Base-by-base conservation (phyloP, 1,284 basidiomycete species). In the Pascua guehoae region DNA sequence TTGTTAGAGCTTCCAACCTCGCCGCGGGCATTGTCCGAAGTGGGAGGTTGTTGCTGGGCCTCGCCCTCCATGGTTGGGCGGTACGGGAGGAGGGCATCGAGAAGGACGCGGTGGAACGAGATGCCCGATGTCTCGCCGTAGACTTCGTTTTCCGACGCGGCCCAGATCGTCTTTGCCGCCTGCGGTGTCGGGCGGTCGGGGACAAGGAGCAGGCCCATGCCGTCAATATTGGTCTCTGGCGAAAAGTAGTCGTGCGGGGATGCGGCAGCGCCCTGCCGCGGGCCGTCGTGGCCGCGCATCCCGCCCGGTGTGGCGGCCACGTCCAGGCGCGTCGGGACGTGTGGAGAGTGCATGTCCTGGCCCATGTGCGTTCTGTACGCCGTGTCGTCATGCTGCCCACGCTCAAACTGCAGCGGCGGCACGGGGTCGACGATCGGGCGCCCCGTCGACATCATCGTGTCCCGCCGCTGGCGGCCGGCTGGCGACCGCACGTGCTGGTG, bases 81-180 rank as follows among this genome's bases (percentile, higher is more conserved):
- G 24, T 51, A 17, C 0, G 63, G 63, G 4, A 64, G 53, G 4
- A 64, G 49, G 2, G 55, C 55, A 44, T 62, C 55, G 16, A 64
- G 52, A 9, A 64, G 60, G 24, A 64, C 40, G 15, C 45, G 52
- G 46, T 64, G 63, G 49, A 64, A 64, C 2, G 54, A 53, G 42
- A 62, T 56, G 18, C 63, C 63, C 12, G 63, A 64, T 12, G 50
- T 55, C 5, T 52, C 49, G 10, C 63, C 63, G 48, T 62, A 64
- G 5, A 62, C 51, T 42, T 64, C 63, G 15, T 39, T 44, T 36
- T 53, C 58, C 2, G 53, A 47, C 1, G 47, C 12, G 2, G 32
- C 46, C 9, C 41, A 47, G 2, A 42, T 42, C 4, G 44, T n/a
- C 18, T 15, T 41, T 15, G 49, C 15, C 1, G 39, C 49, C 15